Conservation (phyloP, 208 protist genomes). For the Kentomonas sorsogonicus region DNA sequence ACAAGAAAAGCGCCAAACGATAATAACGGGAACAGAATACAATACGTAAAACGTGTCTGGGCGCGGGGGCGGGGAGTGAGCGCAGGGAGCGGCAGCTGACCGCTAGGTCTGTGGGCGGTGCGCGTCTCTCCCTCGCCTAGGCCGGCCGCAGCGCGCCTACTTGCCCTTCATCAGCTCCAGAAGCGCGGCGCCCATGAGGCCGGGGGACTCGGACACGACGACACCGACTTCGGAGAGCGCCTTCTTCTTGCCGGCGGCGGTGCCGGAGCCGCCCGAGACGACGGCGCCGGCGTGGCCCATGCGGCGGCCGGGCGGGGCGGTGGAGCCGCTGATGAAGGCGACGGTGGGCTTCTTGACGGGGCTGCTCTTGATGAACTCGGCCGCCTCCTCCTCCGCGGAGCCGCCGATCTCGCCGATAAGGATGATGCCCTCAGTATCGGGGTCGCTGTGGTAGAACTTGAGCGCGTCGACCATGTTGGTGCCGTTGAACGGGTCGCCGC, state of each 20-base stretch:
- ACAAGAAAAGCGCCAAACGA: too few relatives aligned
- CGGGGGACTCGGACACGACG: conserved; percentile 90
- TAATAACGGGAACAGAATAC: too few relatives aligned
- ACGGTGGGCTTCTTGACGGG: conserved; percentile 96
- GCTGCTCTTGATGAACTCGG: conserved; percentile 95
- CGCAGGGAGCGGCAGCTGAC: too few relatives aligned
- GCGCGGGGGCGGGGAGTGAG: too few relatives aligned
- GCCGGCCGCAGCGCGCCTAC: conserved; percentile 1
- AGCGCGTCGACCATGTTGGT: conserved; percentile 99
- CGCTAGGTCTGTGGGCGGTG: too few relatives aligned
- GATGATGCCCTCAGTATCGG: conserved; percentile 97
- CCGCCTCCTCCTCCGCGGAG: conserved; percentile 97
- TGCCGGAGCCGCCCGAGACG: conserved; percentile 93
- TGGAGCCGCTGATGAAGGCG: conserved; percentile 97
- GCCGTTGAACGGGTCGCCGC: conserved; percentile 99
- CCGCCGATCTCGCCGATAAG: conserved; percentile 99
- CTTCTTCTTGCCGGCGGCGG: conserved; percentile 95
- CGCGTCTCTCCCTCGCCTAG: too few relatives aligned
- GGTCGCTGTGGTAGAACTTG: conserved; percentile 95
- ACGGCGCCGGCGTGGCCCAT: conserved; percentile 99
- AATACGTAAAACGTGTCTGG: too few relatives aligned
- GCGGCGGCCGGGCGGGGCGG: conserved; percentile 95
- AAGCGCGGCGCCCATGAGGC: conserved; percentile 93
- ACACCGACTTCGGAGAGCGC: conserved; percentile 90
- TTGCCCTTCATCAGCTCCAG: conserved; percentile 63